Evolutionary conservation across 2,329 filamentous ascomycete genomes (phyloP).

Genomic region (Fusarium redolens): DNA sequence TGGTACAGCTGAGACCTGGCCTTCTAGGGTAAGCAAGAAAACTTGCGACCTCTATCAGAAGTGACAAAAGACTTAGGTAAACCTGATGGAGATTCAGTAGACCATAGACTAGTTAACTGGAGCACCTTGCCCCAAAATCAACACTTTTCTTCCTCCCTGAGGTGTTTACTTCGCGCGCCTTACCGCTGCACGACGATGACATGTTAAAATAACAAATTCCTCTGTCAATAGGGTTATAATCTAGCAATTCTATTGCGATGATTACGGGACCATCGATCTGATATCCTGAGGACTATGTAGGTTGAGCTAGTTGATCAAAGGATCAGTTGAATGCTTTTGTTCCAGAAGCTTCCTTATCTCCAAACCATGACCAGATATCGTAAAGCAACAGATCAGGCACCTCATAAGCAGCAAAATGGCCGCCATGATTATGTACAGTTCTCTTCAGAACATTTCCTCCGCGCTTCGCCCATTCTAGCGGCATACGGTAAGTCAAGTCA

Average conservation of each 20-base stretch:
- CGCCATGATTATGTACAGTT: background rate
- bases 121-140: no score
- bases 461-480: background rate
- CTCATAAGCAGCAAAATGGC: background rate
- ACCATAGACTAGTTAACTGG: no score
- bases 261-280: no score
- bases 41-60: no score
- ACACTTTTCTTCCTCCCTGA: no score
- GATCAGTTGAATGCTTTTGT: background rate
- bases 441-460: background rate
- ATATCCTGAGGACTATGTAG: accelerated
- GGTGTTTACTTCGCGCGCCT: no score
- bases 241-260: accelerated
- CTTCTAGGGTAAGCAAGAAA: no score
- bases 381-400: background rate
- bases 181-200: no score
- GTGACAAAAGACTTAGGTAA: no score
- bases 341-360: background rate
- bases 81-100: no score
- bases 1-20: no score
- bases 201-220: background rate
- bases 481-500: background rate
- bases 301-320: accelerated
- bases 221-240: background rate
- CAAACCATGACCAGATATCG: constrained; percentile 1